Base-by-base conservation (phyloP, 768 basidiomycete species). In the Suillus weaverae region DNA sequence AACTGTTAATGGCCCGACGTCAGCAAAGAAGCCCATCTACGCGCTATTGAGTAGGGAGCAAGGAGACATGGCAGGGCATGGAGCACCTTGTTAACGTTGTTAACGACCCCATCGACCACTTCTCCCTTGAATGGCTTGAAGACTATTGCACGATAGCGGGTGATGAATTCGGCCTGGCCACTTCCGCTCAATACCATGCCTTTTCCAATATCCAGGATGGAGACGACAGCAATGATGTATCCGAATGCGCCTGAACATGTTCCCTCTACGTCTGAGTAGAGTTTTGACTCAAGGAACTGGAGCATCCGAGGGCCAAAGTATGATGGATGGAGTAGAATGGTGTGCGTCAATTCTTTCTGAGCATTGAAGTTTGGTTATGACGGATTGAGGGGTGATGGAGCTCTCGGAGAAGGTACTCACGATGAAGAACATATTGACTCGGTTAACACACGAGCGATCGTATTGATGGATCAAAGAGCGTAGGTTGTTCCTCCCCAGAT, bases 101-200 rank as follows among this genome's bases (percentile, higher is more conserved):
- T 91, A 20, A 99, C 97, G 4, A 95, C 89, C 0, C 95, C 97
- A 75, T 99, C 97, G 20, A 99, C 92, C 5, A 98, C 97, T 75
- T 99, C 97, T 11, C 95, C 96, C 77, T 98, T 97, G 85, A 99
- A 99, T n/a, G 97, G 97, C 78, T 98, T 96, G 86, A 97, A 98
- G 22, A 99, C 97, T 68, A 99, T 95, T 7, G 97, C 97, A 33
- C 91, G 89, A 78, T 99, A 99, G 62, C 91, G 84, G 26, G 95
- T 94, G 68, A 94, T 85, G 77, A 99, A 99, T 79, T 98, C 94
- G 5, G 97, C 97, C 78, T 97, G 94, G 1, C 95, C 97, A 39
- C 90, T 95, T 9, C 94, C 94, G 62, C 90, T 87, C 54, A 97
- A 80, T 16, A 98, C 91, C 85, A 94, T 92, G 10, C 95, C 96